Evolutionary conservation across 2,329 filamentous ascomycete species (phyloP).

Genomic region (Aschersonia sp.): DNA sequence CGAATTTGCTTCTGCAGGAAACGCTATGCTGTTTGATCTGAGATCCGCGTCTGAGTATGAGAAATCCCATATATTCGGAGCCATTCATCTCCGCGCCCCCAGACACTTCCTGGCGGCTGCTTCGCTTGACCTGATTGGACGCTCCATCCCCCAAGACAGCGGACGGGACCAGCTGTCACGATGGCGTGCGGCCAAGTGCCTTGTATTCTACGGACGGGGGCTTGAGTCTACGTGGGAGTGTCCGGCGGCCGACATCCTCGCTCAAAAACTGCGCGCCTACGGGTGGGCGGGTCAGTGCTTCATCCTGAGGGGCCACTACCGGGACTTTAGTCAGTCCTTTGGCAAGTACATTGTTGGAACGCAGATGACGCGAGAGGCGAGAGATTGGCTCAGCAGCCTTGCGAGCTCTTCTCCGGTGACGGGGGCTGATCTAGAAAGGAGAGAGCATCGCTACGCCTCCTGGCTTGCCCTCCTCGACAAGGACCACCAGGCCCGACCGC

Average conservation of each 20-base stretch:
- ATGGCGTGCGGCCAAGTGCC: conserved; percentile 30
- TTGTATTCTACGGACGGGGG: conserved; percentile 38
- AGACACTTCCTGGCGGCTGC: conserved; percentile 31
- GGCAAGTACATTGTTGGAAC: conserved; percentile 31
- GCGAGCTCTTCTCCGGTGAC: conserved; percentile 5
- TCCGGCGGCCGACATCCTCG: conserved; percentile 29
- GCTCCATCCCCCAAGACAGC: conserved; percentile 32
- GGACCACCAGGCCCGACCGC: conserved; percentile 24
- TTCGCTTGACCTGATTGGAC: conserved; percentile 35
- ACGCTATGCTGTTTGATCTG: conserved; percentile 34
- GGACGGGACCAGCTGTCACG: conserved; percentile 30
- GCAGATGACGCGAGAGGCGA: conserved; percentile 25
- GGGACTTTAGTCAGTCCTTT: conserved; percentile 38
- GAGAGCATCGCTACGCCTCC: conserved; percentile 24
- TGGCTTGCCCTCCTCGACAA: conserved; percentile 29
- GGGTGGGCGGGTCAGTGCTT: conserved; percentile 38
- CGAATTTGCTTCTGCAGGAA: conserved; percentile 30
- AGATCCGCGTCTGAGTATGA: conserved; percentile 31
- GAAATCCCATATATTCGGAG: conserved; percentile 34
- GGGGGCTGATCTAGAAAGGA: conserved; percentile 10
- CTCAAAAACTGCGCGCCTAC: conserved; percentile 27
- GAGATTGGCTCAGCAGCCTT: conserved; percentile 21
- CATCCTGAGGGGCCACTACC: conserved; percentile 40
- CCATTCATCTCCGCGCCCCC: conserved; percentile 36
- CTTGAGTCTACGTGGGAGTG: conserved; percentile 36